A percentile compares a stretch with the other conserved stretches of the same genome.
phyloP scores from a whole-genome alignment of 371 early-diverging fungal species.

The Mitosporidium daphniae region DNA sequence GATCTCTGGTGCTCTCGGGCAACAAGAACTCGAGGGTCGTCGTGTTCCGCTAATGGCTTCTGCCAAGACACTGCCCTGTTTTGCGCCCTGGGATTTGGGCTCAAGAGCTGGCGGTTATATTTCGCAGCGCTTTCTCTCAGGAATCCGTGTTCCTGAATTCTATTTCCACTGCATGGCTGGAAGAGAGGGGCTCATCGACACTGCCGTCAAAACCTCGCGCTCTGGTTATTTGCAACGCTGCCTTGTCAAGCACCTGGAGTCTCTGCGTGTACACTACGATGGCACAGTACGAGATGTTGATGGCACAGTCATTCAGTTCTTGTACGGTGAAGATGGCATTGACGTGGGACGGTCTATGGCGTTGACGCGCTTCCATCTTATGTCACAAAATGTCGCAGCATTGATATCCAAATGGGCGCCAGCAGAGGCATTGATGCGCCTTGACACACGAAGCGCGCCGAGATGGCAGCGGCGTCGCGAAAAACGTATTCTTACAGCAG shows the following conservation, averaged over 20 bases:
- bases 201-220: constrained; percentile 96
- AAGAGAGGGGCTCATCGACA: constrained; percentile 98
- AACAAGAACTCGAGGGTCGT: constrained; percentile 94
- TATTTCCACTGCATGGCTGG: constrained; percentile 91
- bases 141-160: constrained; percentile 63
- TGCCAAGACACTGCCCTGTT: constrained; percentile 84
- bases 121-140: constrained; percentile 92
- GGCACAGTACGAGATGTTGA: constrained; percentile 73
- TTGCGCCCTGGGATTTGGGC: constrained; percentile 40
- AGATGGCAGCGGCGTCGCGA: no score
- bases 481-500: no score
- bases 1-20: constrained; percentile 88
- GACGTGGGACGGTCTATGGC: constrained; percentile 80
- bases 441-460: no score
- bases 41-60: constrained; percentile 91
- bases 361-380: no score
- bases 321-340: constrained; percentile 94
- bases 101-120: constrained; percentile 89
- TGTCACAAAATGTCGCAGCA: no score
- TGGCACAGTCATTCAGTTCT: constrained; percentile 80
- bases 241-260: constrained; percentile 95
- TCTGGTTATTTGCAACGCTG: constrained; percentile 98
- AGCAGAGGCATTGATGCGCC: no score
- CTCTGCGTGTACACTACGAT: constrained; percentile 74
- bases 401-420: no score